These are phyloP conservation scores for Euphrasia confusa DNA, from an alignment of 257 asterid genomes.

Conservation along the genomic window DNA sequence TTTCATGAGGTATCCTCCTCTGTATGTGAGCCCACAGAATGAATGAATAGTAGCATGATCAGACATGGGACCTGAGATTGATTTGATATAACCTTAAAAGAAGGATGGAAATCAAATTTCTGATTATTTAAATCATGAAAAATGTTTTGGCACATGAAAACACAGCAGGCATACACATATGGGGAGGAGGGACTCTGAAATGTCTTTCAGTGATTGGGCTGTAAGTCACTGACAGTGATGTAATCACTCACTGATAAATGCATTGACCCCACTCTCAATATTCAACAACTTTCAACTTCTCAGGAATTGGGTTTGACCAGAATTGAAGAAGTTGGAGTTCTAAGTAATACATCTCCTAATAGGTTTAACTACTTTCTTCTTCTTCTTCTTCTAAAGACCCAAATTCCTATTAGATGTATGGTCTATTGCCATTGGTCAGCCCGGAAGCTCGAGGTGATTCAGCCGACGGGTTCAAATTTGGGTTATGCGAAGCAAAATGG, in stretches of 20 bases:
- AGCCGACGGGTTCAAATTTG: too few relatives aligned
- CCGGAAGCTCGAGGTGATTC: too few relatives aligned
- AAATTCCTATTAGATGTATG: too few relatives aligned
- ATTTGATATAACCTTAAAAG: not conserved
- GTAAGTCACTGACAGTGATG: conserved; percentile 28
- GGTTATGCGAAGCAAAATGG: too few relatives aligned
- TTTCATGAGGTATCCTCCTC: conserved; percentile 1
- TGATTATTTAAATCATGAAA: too few relatives aligned
- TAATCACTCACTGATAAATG: conserved; percentile 32
- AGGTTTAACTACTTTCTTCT: too few relatives aligned
- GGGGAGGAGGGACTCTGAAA: conserved; percentile 24
- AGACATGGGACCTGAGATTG: conserved; percentile 12
- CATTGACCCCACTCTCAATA: conserved; percentile 12
- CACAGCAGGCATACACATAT: conserved; percentile 22
- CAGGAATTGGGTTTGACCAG: not conserved
- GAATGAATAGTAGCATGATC: conserved; percentile 7
- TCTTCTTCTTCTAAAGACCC: too few relatives aligned
- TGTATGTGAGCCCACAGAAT: conserved; percentile 7
- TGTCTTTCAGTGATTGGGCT: conserved; percentile 34
- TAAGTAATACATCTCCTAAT: too few relatives aligned
- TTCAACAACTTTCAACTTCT: not conserved
- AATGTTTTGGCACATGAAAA: not conserved
- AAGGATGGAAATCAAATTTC: not conserved
- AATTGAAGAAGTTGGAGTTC: too few relatives aligned
- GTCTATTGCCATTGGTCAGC: too few relatives aligned